These are phyloP conservation scores for Hyaloscypha hepaticicola DNA, from an alignment of 495 filamentous ascomycete species.

Conservation along the genomic window DNA sequence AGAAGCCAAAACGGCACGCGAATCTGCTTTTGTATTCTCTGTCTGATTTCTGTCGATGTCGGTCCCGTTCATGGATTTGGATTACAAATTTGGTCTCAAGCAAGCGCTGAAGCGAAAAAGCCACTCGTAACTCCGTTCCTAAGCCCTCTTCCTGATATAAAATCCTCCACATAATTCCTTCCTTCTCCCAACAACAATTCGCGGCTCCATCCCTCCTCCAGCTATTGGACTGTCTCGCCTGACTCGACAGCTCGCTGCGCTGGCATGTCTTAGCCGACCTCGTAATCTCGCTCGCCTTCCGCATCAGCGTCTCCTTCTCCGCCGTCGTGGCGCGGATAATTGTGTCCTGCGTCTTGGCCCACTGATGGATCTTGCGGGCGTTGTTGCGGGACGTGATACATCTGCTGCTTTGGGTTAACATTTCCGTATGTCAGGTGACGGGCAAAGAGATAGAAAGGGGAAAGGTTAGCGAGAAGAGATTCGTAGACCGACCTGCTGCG, in stretches of 20 bases:
- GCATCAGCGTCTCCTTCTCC: constrained; percentile 57
- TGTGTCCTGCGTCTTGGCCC: constrained; percentile 41
- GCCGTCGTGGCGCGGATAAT: constrained; percentile 43
- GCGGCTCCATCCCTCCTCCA: too few species aligned
- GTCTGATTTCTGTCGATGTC: not conserved
- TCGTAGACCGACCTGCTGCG: constrained; percentile 75
- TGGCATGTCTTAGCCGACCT: constrained; percentile 40
- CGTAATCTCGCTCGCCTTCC: constrained; percentile 58
- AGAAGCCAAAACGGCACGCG: not conserved
- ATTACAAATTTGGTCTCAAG: not conserved
- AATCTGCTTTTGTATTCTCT: not conserved
- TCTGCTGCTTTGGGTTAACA: constrained; percentile 38
- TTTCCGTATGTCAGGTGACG: not conserved
- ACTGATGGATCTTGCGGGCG: constrained; percentile 41
- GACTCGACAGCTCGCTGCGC: not conserved
- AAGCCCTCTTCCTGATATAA: too few species aligned
- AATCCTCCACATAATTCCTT: too few species aligned
- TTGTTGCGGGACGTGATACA: constrained; percentile 57
- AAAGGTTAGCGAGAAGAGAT: constrained; percentile 32
- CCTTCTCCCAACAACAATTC: too few species aligned
- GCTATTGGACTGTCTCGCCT: too few species aligned
- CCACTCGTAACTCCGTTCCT: not conserved
- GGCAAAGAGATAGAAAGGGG: constrained; percentile 12
- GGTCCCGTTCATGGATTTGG: not conserved
- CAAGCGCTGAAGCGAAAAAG: not conserved